These are phyloP conservation scores for Kluyveromyces sp. DNA, from an alignment of 1,139 yeast species.

Conservation along the genomic window DNA sequence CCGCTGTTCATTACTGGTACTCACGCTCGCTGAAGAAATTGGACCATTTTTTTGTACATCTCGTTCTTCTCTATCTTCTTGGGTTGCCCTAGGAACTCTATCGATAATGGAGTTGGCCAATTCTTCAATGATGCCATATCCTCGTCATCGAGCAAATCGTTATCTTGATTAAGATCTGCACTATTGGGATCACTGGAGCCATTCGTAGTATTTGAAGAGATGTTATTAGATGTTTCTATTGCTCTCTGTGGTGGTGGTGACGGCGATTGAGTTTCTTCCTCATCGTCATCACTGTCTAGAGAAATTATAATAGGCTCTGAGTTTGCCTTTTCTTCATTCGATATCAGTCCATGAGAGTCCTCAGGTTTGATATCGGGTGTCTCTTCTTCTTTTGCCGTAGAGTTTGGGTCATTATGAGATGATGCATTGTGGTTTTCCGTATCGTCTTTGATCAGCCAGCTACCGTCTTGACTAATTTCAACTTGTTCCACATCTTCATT, in stretches of 20 bases:
- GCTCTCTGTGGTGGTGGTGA: too few species aligned
- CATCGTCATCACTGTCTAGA: constrained; percentile 29
- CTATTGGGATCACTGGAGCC: background rate
- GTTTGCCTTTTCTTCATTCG: constrained; percentile 3
- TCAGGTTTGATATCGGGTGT: constrained; percentile 7
- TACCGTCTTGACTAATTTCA: constrained; percentile 48
- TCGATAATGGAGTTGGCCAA: constrained; percentile 3
- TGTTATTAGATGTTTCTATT: background rate
- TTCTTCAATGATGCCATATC: constrained; percentile 5
- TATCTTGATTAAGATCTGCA: background rate
- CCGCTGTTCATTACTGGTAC: too few species aligned
- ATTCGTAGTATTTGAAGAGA: background rate
- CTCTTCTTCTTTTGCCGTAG: constrained; percentile 4
- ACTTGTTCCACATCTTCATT: constrained; percentile 45
- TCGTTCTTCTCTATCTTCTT: background rate
- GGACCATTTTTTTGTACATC: background rate
- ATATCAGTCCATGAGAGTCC: background rate
- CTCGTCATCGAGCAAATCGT: constrained; percentile 4
- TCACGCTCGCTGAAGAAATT: too few species aligned
- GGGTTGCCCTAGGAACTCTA: background rate
- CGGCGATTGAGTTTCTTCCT: constrained; percentile 4
- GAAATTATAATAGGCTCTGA: constrained; percentile 26
- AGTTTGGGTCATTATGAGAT: constrained; percentile 1
- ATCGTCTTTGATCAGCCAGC: constrained; percentile 42
- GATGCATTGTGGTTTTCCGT: constrained; percentile 1